Base-by-base conservation (phyloP, 2,329 filamentous ascomycete species). In the Paracoccidioides lutzii region DNA sequence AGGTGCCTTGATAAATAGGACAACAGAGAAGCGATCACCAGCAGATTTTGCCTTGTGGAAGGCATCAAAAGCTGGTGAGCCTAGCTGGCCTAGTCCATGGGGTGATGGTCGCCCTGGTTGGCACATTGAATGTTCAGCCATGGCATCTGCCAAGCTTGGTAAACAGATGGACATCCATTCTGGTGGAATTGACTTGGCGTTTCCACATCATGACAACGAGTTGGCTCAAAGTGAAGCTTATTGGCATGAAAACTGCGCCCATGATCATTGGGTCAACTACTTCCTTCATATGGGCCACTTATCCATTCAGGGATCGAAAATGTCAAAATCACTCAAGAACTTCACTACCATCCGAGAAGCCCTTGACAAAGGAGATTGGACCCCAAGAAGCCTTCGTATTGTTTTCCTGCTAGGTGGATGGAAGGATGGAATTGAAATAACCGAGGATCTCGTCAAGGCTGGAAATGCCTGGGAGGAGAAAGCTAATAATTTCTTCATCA, bases 71-170 rank as follows among this genome's bases (percentile, higher is more conserved):
- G 82, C 88, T 12, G 91, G 91, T 45, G 91, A 97, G 76, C 91
- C 91, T 0, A 87, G 82, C 61, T 97, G 91, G 91, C 78, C 83
- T 4, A 93, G 87, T 63, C 83, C 83, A 3, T 97, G 91, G 90
- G 90, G 91, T 4, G 78, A 83, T 55, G 90, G 90, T 4, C 79
- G 91, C 46, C 91, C 91, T 0, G 91, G 91, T 15, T 97, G 91
- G 91, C 91, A 96, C 67, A 96, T 96, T 65, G 90, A 96, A 74
- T 96, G 91, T 81, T 90, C 86, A 1, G 90, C 90, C 14, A 96
- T 97, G 91, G 90, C 90, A 0, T 91, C 87, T 2, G 88, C 90
- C 60, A 80, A 90, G n/a, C 75, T 97, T 1, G 90, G 90, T 4
- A 78, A 83, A 33, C 80, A 84, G 59, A 90, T 97, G 76, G 91